Evolutionary conservation across 2,329 filamentous ascomycete species (phyloP), one percentile per base, ranked within the genome.

Genomic region (Pestalotiopsis sp.): DNA sequence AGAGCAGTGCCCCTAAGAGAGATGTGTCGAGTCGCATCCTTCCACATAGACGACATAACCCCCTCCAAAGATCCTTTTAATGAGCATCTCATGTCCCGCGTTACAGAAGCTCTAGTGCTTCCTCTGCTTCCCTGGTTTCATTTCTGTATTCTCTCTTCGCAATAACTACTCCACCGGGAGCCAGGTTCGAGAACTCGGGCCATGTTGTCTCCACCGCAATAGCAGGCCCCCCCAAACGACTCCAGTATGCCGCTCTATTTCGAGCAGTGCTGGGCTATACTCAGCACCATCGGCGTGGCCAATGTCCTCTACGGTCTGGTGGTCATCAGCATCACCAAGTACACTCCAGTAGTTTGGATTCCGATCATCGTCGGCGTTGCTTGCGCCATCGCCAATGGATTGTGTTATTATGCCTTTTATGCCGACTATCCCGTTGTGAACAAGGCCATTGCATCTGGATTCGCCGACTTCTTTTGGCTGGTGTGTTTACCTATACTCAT

Each of bases 321-420:
- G 67, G 76, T 83, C 14, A 72, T 78, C 45, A 81, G 79, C 9
- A 82, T 84, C 68, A 82, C 80, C 7, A 75, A 74, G n/a, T 76
- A 81, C 45, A 79, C 80, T 0, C 78, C 77, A 3, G 77, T 83
- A 31, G 74, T 79, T 1, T 69, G 79, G 36, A 80, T 84, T n/a
- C 82, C 82, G 0, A 77, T 84, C 57, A 67, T 82, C 20, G 78
- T 78, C 0, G 82, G 81, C 1, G 75, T 73, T 1, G 80, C 80
- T 31, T 76, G 78, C 6, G 80, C 81, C 3, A 62, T 83, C 67
- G 81, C 82, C 9, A 83, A 84, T 68, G 82, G 82, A 1, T 72
- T 83, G 3, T 83, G 81, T 66, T 83, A 79, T 69, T 82, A 82
- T 71, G 81, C 81, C 1, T 84, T 79, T 52, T 84, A 84, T 69